Base-by-base conservation (phyloP, 192 early-diverging fungal species). In the Phlyctochytrium bullatum region DNA sequence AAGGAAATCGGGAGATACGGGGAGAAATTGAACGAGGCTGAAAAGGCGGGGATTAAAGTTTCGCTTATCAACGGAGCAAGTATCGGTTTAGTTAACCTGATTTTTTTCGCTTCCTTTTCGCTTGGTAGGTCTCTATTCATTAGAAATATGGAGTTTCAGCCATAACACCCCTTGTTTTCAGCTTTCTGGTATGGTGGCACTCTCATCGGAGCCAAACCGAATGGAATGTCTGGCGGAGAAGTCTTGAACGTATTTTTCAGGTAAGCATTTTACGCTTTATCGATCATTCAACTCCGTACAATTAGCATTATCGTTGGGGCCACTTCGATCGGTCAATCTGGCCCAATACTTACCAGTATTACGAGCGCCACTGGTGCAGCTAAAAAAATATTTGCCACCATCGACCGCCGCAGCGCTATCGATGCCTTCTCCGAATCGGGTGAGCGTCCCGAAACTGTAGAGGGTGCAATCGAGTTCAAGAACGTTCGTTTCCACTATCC, bases 181-280 rank as follows among this genome's bases (percentile, higher is more conserved):
- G 85, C 89, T 3, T 92, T 92, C 82, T 93, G 89, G 87, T 96
- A 92, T 69, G 94, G 92, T 50, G 70, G 86, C 50, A 74, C 73
- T 30, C 80, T 88, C 31, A 84, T 88, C 62, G 40, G 40, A 47
- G 20, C 40, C 10, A 68, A 72, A 35, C 69, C 78, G 27, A 67
- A 68, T 27, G 27, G 71, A 0, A 85, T 90, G 82, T 23, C 32
- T 0, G 62, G 78, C 4, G 82, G 65, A 1, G 67, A 82, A 24
- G 75, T 87, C 47, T 34, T 82, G 66, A 79, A 71, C 65, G 68
- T 61, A 36, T 81, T 80, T 66, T 52, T 75, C 32, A 57, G 71
- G 28, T 72, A 78, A 30, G 73, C 78, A 59, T 76, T 81, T 34
- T 73, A 72, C 35, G 81, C 78, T 1, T 76, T 82, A 67, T 58